Percentiles rank a stretch among this genome's conserved stretches.
These are phyloP conservation scores for Mycena polygramma DNA, from an alignment of 768 basidiomycete species.

Conservation along the genomic window DNA sequence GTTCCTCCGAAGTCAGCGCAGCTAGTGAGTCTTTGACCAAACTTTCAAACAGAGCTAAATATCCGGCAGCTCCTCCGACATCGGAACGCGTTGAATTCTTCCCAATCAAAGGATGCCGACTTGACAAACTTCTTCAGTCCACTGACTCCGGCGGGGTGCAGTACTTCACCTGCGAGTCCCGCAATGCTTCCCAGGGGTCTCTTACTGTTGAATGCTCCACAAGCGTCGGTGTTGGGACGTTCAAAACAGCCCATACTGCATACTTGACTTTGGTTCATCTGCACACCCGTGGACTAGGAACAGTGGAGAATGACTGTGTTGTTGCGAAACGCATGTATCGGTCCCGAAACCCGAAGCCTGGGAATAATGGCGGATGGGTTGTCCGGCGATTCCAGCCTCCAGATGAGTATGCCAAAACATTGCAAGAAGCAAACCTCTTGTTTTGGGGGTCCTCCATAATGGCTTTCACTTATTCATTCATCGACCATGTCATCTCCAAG, in stretches of 20 bases:
- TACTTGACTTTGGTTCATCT: conserved; percentile 8
- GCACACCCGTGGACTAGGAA: background rate
- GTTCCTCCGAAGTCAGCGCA: background rate
- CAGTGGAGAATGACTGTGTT: background rate
- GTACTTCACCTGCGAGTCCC: conserved; percentile 5
- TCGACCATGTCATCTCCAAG: background rate
- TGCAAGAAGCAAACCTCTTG: conserved; percentile 21
- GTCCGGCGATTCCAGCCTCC: background rate
- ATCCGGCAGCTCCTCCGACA: background rate
- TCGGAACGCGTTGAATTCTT: conserved; percentile 21
- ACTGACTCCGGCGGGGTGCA: background rate
- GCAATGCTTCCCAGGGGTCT: background rate
- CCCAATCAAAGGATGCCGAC: background rate
- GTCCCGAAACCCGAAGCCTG: no score
- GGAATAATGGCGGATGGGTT: background rate
- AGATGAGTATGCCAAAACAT: conserved; percentile 10
- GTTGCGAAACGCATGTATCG: conserved; percentile 14
- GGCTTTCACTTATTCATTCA: conserved; percentile 15
- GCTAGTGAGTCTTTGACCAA: background rate
- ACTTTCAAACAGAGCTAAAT: background rate
- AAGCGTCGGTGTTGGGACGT: conserved; percentile 8
- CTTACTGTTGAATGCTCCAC: background rate
- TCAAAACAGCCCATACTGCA: conserved; percentile 11
- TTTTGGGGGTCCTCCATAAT: conserved; percentile 24
- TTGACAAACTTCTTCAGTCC: background rate